Conservation (phyloP, 495 filamentous ascomycete species). For the Massariosphaeria phaeospora region DNA sequence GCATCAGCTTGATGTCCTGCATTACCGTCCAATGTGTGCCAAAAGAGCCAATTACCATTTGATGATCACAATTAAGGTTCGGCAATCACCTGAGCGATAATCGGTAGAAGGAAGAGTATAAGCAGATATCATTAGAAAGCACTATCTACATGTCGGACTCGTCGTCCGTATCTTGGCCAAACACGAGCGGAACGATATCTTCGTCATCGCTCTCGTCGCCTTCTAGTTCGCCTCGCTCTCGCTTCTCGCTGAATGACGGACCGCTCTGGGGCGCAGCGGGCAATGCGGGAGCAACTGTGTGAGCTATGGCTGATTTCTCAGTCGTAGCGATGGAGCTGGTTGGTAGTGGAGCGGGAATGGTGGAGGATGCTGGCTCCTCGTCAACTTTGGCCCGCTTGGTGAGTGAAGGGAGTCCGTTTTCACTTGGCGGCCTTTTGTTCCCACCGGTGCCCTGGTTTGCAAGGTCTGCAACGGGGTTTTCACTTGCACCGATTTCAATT, state of each 20-base stretch:
- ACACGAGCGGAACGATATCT: constrained; percentile 27
- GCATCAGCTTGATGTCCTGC: too few species aligned
- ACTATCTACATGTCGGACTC: constrained; percentile 16
- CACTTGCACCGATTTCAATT: too few species aligned
- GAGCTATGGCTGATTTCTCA: background rate
- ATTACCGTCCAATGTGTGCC: too few species aligned
- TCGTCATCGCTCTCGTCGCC: constrained; percentile 16
- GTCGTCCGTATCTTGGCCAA: constrained; percentile 30
- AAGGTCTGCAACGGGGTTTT: background rate
- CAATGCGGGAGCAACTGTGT: background rate
- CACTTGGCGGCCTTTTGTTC: constrained; percentile 11
- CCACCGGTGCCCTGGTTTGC: background rate
- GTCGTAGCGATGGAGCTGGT: background rate
- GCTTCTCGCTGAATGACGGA: too few species aligned
- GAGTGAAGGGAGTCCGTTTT: constrained; percentile 2
- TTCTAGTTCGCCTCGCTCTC: too few species aligned
- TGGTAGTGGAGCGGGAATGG: background rate
- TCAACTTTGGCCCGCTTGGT: constrained; percentile 14
- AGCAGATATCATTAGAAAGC: background rate
- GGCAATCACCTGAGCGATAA: too few species aligned
- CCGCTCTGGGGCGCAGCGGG: background rate
- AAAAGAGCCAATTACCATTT: too few species aligned
- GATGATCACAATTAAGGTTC: too few species aligned
- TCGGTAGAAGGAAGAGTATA: too few species aligned
- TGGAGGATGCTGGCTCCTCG: background rate